A percentile compares a stretch with the other conserved stretches of the same genome.
Evolutionary conservation across 306 rosid genomes (phyloP).

Genomic region (Corylus heterophylla): DNA sequence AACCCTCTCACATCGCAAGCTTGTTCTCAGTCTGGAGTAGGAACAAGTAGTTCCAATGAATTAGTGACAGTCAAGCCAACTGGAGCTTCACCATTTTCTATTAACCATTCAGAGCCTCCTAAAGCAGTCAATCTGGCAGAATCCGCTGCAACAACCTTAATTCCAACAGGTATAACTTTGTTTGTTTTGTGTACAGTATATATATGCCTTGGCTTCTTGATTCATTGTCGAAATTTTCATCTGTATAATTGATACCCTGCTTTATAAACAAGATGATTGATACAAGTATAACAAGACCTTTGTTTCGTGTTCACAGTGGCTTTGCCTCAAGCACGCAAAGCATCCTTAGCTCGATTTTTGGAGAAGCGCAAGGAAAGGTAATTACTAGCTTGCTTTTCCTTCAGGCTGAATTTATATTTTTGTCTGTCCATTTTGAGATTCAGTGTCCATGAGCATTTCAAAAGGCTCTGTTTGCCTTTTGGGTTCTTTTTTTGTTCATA

Average conservation of each 20-base stretch:
- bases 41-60: constrained; percentile 45
- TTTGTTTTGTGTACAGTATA: neutral
- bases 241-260: neutral
- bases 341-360: constrained; percentile 88
- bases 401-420: neutral
- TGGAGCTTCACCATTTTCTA: constrained; percentile 41
- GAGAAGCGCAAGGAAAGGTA: constrained; percentile 99
- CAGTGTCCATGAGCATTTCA: neutral
- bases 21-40: constrained; percentile 40
- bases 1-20: constrained; percentile 35
- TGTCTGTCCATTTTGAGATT: neutral
- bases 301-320: constrained; percentile 40
- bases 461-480: neutral
- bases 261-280: neutral
- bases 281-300: neutral
- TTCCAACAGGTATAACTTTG: constrained; percentile 57
- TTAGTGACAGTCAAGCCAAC: constrained; percentile 37
- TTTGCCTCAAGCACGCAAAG: constrained; percentile 93
- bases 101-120: constrained; percentile 47
- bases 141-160: constrained; percentile 39
- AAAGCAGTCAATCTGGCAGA: constrained; percentile 38
- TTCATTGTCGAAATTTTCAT: neutral
- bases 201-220: neutral
- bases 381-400: constrained; percentile 7
- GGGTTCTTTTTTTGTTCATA: neutral